Conservation (phyloP, 73 alveolate species). For the Tetrahymena borealis region DNA sequence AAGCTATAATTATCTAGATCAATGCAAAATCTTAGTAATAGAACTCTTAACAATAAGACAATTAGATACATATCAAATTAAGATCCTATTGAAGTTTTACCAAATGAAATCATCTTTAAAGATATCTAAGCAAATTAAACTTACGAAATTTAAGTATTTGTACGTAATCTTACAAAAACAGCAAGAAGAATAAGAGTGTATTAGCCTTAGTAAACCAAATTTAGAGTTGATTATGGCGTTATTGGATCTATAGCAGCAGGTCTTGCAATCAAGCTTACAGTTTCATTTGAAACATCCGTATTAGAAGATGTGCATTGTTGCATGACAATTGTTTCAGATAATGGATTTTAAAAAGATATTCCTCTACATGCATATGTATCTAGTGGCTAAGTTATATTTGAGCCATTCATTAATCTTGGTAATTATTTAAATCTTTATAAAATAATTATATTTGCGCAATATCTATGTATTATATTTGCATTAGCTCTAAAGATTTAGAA, state of each 20-base stretch:
- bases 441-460: too few species aligned
- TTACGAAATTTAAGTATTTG: slow-evolving; percentile 92
- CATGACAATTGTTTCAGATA: slow-evolving; percentile 79
- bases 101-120: slow-evolving; percentile 83
- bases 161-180: slow-evolving; percentile 83
- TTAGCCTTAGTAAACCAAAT: slow-evolving; percentile 85
- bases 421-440: too few species aligned
- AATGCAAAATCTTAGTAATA: background rate
- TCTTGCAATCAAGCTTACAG: slow-evolving; percentile 82
- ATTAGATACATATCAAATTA: slow-evolving; percentile 31
- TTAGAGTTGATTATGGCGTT: slow-evolving; percentile 70
- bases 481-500: too few species aligned
- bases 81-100: slow-evolving; percentile 78
- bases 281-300: slow-evolving; percentile 92
- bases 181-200: slow-evolving; percentile 81
- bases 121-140: slow-evolving; percentile 92
- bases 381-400: slow-evolving; percentile 92
- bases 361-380: slow-evolving; percentile 93
- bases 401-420: slow-evolving; percentile 87
- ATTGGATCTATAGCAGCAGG: slow-evolving; percentile 91
- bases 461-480: too few species aligned
- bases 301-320: slow-evolving; percentile 90
- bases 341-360: slow-evolving; percentile 72
- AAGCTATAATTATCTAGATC: background rate
- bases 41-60: background rate